phyloP scores from a whole-genome alignment of 2,329 filamentous ascomycete species.

The Clonostachys rosea region DNA sequence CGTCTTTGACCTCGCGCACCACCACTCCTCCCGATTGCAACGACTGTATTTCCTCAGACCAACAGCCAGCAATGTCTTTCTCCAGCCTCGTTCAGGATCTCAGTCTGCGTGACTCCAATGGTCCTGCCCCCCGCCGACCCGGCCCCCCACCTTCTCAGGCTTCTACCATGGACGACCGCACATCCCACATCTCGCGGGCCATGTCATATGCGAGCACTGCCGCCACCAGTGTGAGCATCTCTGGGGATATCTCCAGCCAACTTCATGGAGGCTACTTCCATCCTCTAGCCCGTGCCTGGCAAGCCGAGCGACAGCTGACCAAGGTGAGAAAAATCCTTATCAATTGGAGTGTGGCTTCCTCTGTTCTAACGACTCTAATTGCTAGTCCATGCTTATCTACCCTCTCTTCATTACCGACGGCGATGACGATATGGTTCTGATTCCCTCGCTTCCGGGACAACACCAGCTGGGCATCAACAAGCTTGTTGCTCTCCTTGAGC shows the following conservation, averaged over 20 bases:
- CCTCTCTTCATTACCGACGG: conserved; percentile 94
- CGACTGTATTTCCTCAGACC: neutral
- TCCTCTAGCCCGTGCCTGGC: conserved; percentile 74
- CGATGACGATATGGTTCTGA: conserved; percentile 85
- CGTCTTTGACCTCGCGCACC: neutral
- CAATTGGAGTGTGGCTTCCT: neutral
- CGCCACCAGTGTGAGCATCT: conserved; percentile 65
- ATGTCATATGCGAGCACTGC: conserved; percentile 64
- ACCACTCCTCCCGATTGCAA: conserved; percentile 5
- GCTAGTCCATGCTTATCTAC: conserved; percentile 95
- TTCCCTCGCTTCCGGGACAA: conserved; percentile 89
- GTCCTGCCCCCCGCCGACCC: conserved; percentile 34
- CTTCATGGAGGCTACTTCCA: conserved; percentile 81
- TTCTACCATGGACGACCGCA: conserved; percentile 54
- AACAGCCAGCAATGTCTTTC: conserved; percentile 50
- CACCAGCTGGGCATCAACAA: conserved; percentile 84
- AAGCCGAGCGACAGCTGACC: conserved; percentile 78
- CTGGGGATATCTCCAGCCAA: conserved; percentile 75
- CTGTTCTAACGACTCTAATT: neutral
- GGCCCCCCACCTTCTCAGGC: conserved; percentile 36
- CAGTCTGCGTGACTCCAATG: conserved; percentile 49
- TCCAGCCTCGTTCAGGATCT: conserved; percentile 64
- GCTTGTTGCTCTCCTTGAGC: conserved; percentile 76
- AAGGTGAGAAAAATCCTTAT: conserved; percentile 51
- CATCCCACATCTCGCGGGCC: conserved; percentile 57